Conservation (phyloP, 257 asterid species). For the Solanum commersonii region DNA sequence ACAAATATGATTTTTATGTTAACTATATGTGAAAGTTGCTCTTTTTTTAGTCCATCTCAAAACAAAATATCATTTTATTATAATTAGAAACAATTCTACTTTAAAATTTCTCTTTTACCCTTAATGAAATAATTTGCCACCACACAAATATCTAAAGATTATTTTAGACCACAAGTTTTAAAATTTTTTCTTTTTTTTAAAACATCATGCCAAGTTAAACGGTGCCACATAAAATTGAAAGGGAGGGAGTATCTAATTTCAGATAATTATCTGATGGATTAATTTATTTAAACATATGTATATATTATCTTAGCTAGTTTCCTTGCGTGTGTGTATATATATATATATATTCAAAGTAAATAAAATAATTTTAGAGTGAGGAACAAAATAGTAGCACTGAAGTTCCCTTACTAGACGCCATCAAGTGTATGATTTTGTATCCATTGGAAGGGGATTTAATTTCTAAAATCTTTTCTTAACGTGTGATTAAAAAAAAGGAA, state of each 20-base stretch:
- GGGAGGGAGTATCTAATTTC: neutral
- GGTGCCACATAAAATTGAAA: too few species aligned
- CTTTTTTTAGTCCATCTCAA: too few species aligned
- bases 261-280: neutral
- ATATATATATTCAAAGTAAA: too few species aligned
- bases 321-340: neutral
- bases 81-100: neutral
- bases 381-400: neutral
- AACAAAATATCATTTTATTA: too few species aligned
- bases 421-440: neutral
- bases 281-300: neutral
- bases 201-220: too few species aligned
- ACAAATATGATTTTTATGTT: too few species aligned
- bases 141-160: too few species aligned
- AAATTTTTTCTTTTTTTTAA: accelerated
- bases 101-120: accelerated
- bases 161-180: neutral
- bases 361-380: neutral
- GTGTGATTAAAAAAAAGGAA: neutral
- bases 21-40: too few species aligned
- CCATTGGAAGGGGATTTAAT: neutral
- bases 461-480: neutral
- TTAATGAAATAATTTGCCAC: too few species aligned
- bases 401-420: neutral
- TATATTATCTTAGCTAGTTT: neutral